These are phyloP conservation scores for Trebouxiophyceae sp. DNA, from an alignment of 163 green algal genomes.

Conservation along the genomic window DNA sequence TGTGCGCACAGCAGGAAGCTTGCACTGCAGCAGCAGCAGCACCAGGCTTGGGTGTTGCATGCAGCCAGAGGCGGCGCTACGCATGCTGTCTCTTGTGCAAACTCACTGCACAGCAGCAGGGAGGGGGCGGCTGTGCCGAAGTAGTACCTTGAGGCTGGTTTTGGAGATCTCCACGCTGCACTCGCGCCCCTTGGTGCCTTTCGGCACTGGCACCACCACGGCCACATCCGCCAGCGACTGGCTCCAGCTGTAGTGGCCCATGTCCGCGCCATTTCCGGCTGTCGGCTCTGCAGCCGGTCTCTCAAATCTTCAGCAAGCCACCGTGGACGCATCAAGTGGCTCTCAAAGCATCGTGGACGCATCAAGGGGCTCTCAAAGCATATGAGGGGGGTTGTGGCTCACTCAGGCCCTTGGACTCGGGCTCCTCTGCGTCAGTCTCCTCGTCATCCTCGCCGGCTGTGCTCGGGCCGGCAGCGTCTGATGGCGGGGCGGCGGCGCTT, in stretches of 20 bases:
- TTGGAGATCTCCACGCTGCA: constrained; percentile 63
- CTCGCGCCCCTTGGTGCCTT: constrained; percentile 53
- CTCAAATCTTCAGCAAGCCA: neutral
- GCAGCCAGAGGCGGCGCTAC: too few species aligned
- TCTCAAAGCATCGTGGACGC: neutral
- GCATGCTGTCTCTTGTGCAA: too few species aligned
- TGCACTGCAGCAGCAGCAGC: too few species aligned
- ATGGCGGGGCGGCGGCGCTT: neutral
- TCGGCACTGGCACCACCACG: constrained; percentile 54
- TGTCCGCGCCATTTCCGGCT: constrained; percentile 67
- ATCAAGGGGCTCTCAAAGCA: neutral
- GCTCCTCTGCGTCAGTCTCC: constrained; percentile 14
- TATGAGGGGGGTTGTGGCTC: neutral
- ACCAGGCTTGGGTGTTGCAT: too few species aligned
- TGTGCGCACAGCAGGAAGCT: too few species aligned
- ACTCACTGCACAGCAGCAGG: too few species aligned
- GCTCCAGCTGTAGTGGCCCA: constrained; percentile 71
- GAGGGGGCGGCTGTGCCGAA: too few species aligned
- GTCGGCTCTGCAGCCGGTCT: constrained; percentile 63
- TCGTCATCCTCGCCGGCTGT: constrained; percentile 6
- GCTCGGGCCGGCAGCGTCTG: constrained; percentile 1
- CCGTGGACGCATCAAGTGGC: neutral
- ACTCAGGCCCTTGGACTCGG: constrained; percentile 27
- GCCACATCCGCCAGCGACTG: constrained; percentile 79
- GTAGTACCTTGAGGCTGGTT: constrained; percentile 49